Conservation (phyloP, 345 rosid species). For the Rhodamnia argentea region DNA sequence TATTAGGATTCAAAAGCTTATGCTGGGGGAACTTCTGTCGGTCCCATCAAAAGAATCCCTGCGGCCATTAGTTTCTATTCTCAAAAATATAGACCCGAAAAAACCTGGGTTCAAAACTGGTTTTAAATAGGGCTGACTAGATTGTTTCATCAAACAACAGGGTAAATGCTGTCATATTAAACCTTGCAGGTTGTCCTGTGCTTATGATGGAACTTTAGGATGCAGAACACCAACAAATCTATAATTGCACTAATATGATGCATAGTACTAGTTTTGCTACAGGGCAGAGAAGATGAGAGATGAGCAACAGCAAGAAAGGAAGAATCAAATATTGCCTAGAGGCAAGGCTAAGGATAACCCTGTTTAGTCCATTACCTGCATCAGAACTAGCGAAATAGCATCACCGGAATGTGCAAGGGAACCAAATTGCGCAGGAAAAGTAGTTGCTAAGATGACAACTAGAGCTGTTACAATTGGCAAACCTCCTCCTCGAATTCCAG, state of each 20-base stretch:
- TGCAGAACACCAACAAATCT: neutral
- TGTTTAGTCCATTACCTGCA: constrained; percentile 53
- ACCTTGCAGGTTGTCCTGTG: neutral
- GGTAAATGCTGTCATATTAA: neutral
- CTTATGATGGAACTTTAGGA: neutral
- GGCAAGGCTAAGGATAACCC: neutral
- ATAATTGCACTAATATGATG: neutral
- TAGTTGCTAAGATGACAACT: constrained; percentile 51
- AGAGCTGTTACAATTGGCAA: constrained; percentile 61
- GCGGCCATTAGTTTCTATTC: neutral
- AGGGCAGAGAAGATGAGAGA: neutral
- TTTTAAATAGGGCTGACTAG: neutral
- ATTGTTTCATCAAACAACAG: neutral
- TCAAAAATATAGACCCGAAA: neutral
- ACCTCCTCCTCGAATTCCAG: constrained; percentile 57
- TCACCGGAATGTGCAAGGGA: constrained; percentile 63
- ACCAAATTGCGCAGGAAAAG: constrained; percentile 46
- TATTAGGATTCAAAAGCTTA: neutral
- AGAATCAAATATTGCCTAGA: neutral
- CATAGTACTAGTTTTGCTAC: neutral
- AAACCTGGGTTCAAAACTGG: neutral
- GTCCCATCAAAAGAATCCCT: neutral
- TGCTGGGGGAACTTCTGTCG: neutral
- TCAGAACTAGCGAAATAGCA: constrained; percentile 52
- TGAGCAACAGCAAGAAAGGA: neutral